These are phyloP conservation scores for Gossypioides kirkii DNA, from an alignment of 345 rosid genomes.

Conservation along the genomic window DNA sequence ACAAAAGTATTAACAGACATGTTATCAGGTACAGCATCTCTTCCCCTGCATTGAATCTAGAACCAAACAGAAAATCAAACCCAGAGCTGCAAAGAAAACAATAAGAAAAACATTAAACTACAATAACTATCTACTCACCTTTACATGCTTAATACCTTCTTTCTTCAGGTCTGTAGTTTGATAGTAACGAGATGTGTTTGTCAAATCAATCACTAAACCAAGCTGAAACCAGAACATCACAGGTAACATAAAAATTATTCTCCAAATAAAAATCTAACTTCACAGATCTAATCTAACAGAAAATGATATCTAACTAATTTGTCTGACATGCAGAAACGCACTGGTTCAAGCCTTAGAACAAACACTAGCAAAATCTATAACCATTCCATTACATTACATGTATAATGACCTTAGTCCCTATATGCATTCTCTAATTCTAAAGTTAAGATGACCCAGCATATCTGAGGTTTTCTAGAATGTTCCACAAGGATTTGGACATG, in stretches of 20 bases:
- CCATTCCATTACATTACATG: background rate
- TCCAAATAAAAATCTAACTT: background rate
- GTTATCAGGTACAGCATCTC: slow-evolving; percentile 87
- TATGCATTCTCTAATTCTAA: background rate
- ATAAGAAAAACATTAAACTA: background rate
- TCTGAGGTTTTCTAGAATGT: background rate
- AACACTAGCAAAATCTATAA: background rate
- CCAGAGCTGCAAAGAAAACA: background rate
- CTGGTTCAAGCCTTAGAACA: background rate
- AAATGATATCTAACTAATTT: background rate
- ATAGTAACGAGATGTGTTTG: slow-evolving; percentile 91
- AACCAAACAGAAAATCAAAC: slow-evolving; percentile 21
- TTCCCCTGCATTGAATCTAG: slow-evolving; percentile 90
- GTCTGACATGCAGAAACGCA: background rate
- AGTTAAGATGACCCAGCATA: background rate
- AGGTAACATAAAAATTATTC: slow-evolving; percentile 1
- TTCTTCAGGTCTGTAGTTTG: slow-evolving; percentile 63
- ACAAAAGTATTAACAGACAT: slow-evolving; percentile 79
- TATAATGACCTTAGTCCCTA: background rate
- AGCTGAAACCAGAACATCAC: slow-evolving; percentile 45
- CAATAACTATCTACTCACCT: slow-evolving; percentile 41
- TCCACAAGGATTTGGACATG: background rate
- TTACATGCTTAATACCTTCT: slow-evolving; percentile 87
- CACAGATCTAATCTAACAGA: background rate
- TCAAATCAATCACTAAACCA: slow-evolving; percentile 96